phyloP scores from a whole-genome alignment of 2,329 filamentous ascomycete species.

The Pezicula rhizophila region DNA sequence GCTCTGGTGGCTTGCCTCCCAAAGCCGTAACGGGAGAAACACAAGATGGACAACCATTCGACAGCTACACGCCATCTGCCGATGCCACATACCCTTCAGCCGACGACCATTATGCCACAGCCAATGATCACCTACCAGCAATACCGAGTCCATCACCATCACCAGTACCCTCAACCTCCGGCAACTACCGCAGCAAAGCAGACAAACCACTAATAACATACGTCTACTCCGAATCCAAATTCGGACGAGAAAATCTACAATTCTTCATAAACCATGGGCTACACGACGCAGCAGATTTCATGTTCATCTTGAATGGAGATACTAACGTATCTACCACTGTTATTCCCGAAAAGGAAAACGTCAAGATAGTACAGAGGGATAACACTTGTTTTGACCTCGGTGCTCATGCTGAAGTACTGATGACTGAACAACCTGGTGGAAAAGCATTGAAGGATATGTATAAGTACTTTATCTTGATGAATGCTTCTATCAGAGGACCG shows the following conservation, averaged over 20 bases:
- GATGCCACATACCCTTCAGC: too few species aligned
- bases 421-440: conserved; percentile 3
- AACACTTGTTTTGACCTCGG: conserved; percentile 21
- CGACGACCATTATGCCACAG: too few species aligned
- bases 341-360: conserved; percentile 12
- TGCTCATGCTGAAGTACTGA: conserved; percentile 13
- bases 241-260: conserved; percentile 14
- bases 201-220: conserved; percentile 6
- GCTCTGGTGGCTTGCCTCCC: too few species aligned
- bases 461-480: conserved; percentile 18
- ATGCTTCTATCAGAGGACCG: conserved; percentile 19
- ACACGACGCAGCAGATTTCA: conserved; percentile 17
- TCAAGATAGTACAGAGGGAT: conserved; percentile 10
- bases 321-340: conserved; percentile 4
- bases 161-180: too few species aligned
- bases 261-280: conserved; percentile 18
- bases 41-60: too few species aligned
- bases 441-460: conserved; percentile 13
- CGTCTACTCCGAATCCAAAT: conserved; percentile 13
- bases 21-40: too few species aligned
- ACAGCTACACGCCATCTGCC: too few species aligned
- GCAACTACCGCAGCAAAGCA: neutral
- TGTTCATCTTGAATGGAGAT: conserved; percentile 20
- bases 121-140: too few species aligned
- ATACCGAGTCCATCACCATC: too few species aligned